Evolutionary conservation across 1,284 basidiomycete species (phyloP), one percentile per base, ranked within the genome.

Genomic region (Boletus mariae): DNA sequence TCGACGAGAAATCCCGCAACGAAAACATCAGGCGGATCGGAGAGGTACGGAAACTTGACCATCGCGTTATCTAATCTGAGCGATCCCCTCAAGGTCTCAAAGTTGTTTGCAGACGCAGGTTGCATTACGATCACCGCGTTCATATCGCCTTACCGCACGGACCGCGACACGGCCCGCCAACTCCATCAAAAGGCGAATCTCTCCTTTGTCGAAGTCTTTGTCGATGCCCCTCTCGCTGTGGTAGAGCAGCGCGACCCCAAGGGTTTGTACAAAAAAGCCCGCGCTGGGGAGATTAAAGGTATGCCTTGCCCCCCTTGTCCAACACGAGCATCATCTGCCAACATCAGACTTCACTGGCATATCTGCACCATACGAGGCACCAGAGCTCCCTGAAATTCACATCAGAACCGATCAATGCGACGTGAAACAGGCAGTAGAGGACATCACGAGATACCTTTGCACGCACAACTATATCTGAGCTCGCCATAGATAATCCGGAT

Each of bases 1-100:
- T 99, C 68, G 92, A 94, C 63, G 94, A 94, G 66, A 87, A 87
- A 67, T 95, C 94, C 48, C 83, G 96, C 52, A 92, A 94, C 60
- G 96, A 99, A 75, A 99, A 99, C 73, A 98, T 99, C 67, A 87
- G 96, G 51, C 81, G 96, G 52, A 98, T 99, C 59, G 94, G 94
- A 59, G 97, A 99, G 83, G 94, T 91, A 62, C 52, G 75, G 74
- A 56, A 34, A 28, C 13, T 38, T 42, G 23, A 32, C 38, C 31
- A 46, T 38, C 44, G 38, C 38, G 32, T 53, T 46, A 37, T 50
- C 51, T 57, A 45, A 54, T 45, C 49, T 58, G 42, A 56, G 20
- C 13, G 32, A 57, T 52, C 45, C 38, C 23, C 51, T 10, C 54
- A 63, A 94, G 93, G 93, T 99, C 49, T 88, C 97, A 29, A 94